Evolutionary conservation across 805 yeast genomes (phyloP), one percentile per base, ranked within the genome.

Genomic region (Isabelozyma pseudorhagii): DNA sequence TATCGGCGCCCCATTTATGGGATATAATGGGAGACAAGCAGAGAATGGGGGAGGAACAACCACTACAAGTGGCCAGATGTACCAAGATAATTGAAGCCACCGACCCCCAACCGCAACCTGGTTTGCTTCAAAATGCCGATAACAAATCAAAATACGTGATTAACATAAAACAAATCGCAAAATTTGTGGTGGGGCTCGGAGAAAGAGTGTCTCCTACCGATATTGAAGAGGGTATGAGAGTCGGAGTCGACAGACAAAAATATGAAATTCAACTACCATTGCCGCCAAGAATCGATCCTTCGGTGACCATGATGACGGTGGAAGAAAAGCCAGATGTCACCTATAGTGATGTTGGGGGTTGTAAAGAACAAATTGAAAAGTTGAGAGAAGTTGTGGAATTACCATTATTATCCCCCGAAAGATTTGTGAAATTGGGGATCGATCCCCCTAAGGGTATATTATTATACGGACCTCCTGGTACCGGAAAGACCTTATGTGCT

Each of bases 291-390:
- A 94, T 94, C 66, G 99, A 94, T 69, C 98, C 99, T 11, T 82
- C 91, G 39, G 99, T 94, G 48, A 94, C 99, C 6, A 94, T 94
- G 99, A 94, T 94, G 99, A 93, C 98, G 1, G 99, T 94, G 44
- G 99, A 94, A 71, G 99, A 94, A 72, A 94, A 94, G 69, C 99
- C 99, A 11, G 99, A 94, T 71, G 98, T 94, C 38, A 94, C 99
- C 1, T 94, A 94, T 70, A 89, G 96, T 53, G 99, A 94, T 67
- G 92, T 94, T 54, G 99, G 99, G 60, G 99, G 99, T 38, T 90
- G 97, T 68, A 94, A 94, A 75, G 98, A 94, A 54, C 99, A 94
- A 70, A 93, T 94, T 62, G 99, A 94, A 68, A 92, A 93, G 70
- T 78, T 92, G 53, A 82, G 97, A 67, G 98, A 92, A 70, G 98